A percentile compares a stretch with the other conserved stretches of the same genome.
Evolutionary conservation across 805 yeast species (phyloP).

Genomic region (Yamadazyma paraphyllophila): DNA sequence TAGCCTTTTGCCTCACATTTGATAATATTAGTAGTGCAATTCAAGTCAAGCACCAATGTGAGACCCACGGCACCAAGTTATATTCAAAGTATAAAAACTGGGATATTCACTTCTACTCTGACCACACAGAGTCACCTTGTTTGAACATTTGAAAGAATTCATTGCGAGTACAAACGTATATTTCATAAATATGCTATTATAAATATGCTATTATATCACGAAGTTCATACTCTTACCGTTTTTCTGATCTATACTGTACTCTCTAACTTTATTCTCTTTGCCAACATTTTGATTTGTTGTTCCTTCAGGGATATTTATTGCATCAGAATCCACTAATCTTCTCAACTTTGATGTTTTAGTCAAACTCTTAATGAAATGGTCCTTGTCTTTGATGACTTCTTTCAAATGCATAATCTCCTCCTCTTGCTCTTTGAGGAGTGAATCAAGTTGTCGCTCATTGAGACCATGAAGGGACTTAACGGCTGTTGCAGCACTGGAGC

Average conservation of each 20-base stretch:
- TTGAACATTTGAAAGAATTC: not conserved
- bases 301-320: conserved; percentile 14
- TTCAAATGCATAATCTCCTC: conserved; percentile 67
- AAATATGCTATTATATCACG: conserved; percentile 10
- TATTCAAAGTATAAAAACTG: conserved; percentile 53
- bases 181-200: conserved; percentile 1
- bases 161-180: not conserved
- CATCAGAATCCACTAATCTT: conserved; percentile 37
- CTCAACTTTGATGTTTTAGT: conserved; percentile 64
- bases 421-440: conserved; percentile 54
- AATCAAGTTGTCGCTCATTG: conserved; percentile 19
- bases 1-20: conserved; percentile 61
- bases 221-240: conserved; percentile 12
- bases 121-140: conserved; percentile 48
- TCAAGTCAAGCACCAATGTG: conserved; percentile 49
- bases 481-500: conserved; percentile 1
- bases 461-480: conserved; percentile 8
- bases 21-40: conserved; percentile 60
- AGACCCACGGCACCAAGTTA: conserved; percentile 29
- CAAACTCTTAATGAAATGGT: conserved; percentile 72
- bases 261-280: conserved; percentile 10
- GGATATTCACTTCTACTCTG: conserved; percentile 66
- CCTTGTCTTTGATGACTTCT: conserved; percentile 66
- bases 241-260: conserved; percentile 10
- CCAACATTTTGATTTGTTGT: not conserved